phyloP scores from a whole-genome alignment of 169 alveolate species.

The Eimeria tenella region DNA sequence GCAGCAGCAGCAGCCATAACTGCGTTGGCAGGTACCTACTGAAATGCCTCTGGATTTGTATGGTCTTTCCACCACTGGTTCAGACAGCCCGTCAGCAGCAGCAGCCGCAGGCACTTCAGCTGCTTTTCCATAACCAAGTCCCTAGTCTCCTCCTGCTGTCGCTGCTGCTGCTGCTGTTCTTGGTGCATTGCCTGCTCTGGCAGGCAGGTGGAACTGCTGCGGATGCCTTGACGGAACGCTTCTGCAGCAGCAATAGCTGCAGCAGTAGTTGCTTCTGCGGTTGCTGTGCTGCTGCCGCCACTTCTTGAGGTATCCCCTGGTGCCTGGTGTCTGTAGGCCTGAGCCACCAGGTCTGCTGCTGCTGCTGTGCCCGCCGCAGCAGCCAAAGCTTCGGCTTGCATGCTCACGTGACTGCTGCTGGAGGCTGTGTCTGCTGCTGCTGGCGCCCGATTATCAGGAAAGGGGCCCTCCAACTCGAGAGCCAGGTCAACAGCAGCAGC shows the following conservation, averaged over 20 bases:
- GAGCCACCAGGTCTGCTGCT: slow-evolving; percentile 42
- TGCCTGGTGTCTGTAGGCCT: slow-evolving; percentile 20
- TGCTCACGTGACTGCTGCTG: neutral
- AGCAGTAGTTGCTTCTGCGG: slow-evolving; percentile 42
- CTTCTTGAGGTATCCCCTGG: neutral
- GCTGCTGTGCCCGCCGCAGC: slow-evolving; percentile 45
- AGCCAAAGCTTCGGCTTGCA: neutral
- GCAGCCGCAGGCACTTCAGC: slow-evolving; percentile 48
- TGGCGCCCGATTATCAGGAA: neutral
- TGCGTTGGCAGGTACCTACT: neutral
- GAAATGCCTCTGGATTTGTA: neutral
- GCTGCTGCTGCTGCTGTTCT: slow-evolving; percentile 31
- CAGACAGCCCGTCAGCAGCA: slow-evolving; percentile 44
- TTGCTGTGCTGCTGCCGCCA: neutral
- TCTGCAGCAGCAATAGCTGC: slow-evolving; percentile 49
- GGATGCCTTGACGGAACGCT: neutral
- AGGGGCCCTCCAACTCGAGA: slow-evolving; percentile 10
- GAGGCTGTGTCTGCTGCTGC: neutral
- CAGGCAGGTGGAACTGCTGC: neutral
- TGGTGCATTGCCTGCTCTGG: neutral
- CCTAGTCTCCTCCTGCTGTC: neutral
- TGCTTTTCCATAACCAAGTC: neutral
- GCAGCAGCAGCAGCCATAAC: slow-evolving; percentile 23
- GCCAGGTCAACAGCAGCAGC: slow-evolving; percentile 32
- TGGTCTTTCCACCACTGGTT: slow-evolving; percentile 11